Conservation (phyloP, 164 flowering plant species). For the Akebia trifoliata region DNA sequence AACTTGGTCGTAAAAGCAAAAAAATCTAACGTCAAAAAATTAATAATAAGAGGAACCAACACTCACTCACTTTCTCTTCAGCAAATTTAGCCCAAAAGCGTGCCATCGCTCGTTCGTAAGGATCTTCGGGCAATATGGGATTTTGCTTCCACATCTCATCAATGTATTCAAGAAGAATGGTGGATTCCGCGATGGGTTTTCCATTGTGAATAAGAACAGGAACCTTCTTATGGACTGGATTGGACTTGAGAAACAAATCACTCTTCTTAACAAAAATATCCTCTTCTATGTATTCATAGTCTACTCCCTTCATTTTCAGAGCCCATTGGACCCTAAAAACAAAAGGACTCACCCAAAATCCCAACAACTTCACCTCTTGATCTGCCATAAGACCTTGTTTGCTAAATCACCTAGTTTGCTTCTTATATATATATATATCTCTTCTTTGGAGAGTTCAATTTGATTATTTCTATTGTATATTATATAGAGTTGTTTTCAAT, state of each 20-base stretch:
- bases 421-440: too few relatives aligned
- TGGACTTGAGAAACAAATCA: neutral
- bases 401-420: too few relatives aligned
- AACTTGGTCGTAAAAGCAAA: too few relatives aligned
- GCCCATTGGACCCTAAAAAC: neutral
- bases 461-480: too few relatives aligned
- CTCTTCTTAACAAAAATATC: neutral
- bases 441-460: too few relatives aligned
- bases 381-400: too few relatives aligned
- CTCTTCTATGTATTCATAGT: neutral
- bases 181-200: neutral
- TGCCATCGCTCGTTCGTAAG: neutral
- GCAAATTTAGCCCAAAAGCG: slow-evolving; percentile 1
- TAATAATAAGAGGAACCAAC: neutral
- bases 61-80: neutral
- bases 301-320: neutral
- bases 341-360: slow-evolving; percentile 1
- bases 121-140: neutral
- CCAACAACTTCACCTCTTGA: neutral
- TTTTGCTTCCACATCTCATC: neutral
- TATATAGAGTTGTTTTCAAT: too few relatives aligned
- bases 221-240: neutral
- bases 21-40: neutral
- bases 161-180: neutral
- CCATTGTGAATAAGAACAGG: neutral